Evolutionary conservation across 192 early-diverging fungal genomes (phyloP).

Genomic region (Coemansia sp.): DNA sequence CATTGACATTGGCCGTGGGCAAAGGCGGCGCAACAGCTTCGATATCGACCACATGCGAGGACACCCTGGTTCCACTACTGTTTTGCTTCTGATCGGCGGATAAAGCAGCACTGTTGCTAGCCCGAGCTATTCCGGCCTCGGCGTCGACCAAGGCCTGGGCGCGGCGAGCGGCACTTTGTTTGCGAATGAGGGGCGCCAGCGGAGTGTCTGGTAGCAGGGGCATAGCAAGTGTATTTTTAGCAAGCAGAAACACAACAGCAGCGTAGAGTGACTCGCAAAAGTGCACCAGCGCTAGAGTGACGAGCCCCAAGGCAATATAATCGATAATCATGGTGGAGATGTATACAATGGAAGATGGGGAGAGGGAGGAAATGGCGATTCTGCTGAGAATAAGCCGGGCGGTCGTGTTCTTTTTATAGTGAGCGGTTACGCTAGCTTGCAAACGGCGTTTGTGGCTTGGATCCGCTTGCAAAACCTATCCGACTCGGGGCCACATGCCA

Average conservation of each 20-base stretch:
- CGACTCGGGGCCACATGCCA: too few relatives aligned
- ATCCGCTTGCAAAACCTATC: too few relatives aligned
- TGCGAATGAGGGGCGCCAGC: background rate
- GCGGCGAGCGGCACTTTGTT: background rate
- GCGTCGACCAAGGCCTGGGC: background rate
- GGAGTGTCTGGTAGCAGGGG: background rate
- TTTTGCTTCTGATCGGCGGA: background rate
- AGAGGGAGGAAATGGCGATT: constrained; percentile 6
- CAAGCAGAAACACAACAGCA: background rate
- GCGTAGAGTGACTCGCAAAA: background rate
- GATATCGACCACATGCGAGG: background rate
- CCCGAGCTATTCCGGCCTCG: background rate
- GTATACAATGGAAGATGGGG: background rate
- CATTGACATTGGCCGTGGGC: background rate
- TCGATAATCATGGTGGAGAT: background rate
- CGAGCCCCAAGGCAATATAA: background rate
- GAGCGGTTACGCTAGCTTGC: too few relatives aligned
- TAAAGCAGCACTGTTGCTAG: background rate
- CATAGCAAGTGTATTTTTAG: background rate
- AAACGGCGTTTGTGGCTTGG: too few relatives aligned
- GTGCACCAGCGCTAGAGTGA: background rate
- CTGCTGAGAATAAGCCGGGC: background rate
- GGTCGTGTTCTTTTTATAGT: too few relatives aligned
- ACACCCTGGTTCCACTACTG: background rate
- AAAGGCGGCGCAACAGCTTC: background rate